Evolutionary conservation across 2,329 filamentous ascomycete genomes (phyloP).

Genomic region (Colletotrichum noveboracense): DNA sequence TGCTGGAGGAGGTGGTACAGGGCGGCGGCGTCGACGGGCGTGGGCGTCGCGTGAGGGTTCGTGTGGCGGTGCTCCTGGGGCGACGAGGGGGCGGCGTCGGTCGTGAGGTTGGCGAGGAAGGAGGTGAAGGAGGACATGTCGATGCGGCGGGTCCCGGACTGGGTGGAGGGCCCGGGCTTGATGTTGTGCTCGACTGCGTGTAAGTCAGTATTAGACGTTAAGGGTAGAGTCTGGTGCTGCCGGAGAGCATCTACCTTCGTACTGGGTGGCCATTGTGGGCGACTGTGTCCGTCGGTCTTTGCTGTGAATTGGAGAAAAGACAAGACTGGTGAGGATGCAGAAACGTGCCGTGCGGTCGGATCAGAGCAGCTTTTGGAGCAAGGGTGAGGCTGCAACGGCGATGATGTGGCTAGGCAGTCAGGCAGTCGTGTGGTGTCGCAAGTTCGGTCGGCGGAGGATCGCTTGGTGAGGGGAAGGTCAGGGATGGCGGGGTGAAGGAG

Average conservation of each 20-base stretch:
- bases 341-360: background rate
- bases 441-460: background rate
- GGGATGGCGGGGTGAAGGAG: background rate
- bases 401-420: slow-evolving; percentile 16
- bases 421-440: slow-evolving; percentile 20
- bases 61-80: slow-evolving; percentile 34
- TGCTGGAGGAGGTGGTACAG: slow-evolving; percentile 65
- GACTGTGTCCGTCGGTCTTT: background rate
- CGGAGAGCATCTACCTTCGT: slow-evolving; percentile 50
- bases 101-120: slow-evolving; percentile 58
- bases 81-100: slow-evolving; percentile 30
- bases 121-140: slow-evolving; percentile 70
- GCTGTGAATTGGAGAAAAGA: background rate
- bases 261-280: slow-evolving; percentile 58
- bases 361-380: background rate
- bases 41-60: slow-evolving; percentile 64
- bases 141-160: slow-evolving; percentile 55
- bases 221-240: background rate
- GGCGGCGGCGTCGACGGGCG: slow-evolving; percentile 61
- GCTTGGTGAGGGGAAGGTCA: background rate
- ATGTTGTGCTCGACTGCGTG: slow-evolving; percentile 68
- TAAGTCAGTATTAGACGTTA: background rate
- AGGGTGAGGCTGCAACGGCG: slow-evolving; percentile 13
- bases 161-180: slow-evolving; percentile 44
- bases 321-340: background rate